Percentiles rank a stretch among this genome's conserved stretches.
Conservation (phyloP, 139 green algal genomes). For the Volvox reticuliferus region DNA sequence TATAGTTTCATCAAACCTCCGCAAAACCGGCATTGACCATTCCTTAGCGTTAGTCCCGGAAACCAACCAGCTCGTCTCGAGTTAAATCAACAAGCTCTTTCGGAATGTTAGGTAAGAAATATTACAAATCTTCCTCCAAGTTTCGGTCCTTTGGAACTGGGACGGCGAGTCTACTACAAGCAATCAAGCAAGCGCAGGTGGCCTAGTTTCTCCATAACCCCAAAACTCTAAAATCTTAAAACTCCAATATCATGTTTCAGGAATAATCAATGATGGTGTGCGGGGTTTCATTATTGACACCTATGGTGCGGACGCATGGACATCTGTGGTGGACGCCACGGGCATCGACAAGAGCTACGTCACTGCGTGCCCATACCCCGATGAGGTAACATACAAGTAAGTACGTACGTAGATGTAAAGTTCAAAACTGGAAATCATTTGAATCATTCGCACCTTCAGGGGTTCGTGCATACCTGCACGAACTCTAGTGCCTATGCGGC, state of each 20-base stretch:
- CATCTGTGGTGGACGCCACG: background rate
- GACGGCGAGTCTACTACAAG: background rate
- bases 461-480: no score
- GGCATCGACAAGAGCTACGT: constrained; percentile 11
- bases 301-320: background rate
- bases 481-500: no score
- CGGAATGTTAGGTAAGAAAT: background rate
- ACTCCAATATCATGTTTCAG: background rate
- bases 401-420: no score
- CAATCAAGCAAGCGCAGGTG: no score
- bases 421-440: no score
- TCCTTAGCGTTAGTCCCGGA: no score
- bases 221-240: background rate
- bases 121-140: background rate
- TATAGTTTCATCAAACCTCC: no score
- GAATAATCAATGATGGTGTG: constrained; percentile 12
- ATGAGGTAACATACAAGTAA: constrained; percentile 20
- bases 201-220: background rate
- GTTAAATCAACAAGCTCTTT: background rate
- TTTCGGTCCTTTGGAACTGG: background rate
- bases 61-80: no score
- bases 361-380: constrained; percentile 1
- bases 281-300: constrained; percentile 15
- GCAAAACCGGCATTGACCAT: no score
- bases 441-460: no score